Conservation (phyloP, 2,329 filamentous ascomycete species). For the Fusarium tuaranense region DNA sequence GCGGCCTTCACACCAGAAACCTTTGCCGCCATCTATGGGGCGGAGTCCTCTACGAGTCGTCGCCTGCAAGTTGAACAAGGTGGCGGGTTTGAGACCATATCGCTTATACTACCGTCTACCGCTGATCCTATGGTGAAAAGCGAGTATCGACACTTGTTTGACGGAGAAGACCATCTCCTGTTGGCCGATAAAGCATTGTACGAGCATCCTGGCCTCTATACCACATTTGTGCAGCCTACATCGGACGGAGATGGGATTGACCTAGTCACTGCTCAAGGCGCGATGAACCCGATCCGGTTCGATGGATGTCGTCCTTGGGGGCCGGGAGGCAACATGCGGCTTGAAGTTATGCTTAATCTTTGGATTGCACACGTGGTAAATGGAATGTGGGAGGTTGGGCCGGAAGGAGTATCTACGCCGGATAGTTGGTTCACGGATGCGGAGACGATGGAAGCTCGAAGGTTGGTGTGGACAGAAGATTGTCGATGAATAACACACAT, state of each 20-base stretch:
- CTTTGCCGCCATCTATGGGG: neutral
- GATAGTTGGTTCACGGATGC: neutral
- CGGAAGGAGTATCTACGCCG: neutral
- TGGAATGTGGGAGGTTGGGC: neutral
- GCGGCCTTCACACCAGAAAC: neutral
- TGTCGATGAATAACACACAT: neutral
- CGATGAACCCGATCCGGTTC: neutral
- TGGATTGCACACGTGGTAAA: neutral
- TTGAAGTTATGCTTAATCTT: neutral
- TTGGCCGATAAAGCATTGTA: neutral
- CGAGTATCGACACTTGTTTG: neutral
- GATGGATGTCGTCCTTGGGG: neutral
- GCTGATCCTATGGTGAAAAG: neutral
- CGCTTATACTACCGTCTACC: neutral
- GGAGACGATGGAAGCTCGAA: neutral
- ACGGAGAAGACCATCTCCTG: neutral
- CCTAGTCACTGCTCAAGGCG: neutral
- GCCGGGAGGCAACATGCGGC: neutral
- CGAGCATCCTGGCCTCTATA: neutral
- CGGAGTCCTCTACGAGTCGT: neutral
- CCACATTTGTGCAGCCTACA: neutral
- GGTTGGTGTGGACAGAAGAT: neutral
- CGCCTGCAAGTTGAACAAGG: neutral
- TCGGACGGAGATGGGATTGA: neutral
- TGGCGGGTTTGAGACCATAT: neutral